Percentiles rank a stretch among this genome's conserved stretches.
These are phyloP conservation scores for Adansonia digitata DNA, from an alignment of 345 rosid species.

Conservation along the genomic window DNA sequence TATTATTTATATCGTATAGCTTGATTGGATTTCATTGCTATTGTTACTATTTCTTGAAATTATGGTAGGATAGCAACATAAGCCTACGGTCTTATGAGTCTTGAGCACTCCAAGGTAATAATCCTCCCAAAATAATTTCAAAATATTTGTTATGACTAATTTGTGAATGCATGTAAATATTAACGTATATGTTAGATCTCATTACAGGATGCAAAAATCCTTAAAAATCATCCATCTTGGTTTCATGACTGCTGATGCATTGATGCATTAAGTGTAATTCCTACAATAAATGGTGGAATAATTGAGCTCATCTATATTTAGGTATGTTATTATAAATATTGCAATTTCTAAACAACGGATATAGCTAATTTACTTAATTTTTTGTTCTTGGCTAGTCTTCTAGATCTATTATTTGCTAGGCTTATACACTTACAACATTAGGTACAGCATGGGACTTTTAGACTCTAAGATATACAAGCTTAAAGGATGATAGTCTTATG, in stretches of 20 bases:
- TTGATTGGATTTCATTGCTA: slow-evolving; percentile 99
- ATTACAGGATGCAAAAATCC: slow-evolving; percentile 80
- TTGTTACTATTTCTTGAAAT: slow-evolving; percentile 97
- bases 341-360: background rate
- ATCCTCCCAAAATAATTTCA: background rate
- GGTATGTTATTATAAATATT: slow-evolving; percentile 33
- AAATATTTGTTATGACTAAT: background rate
- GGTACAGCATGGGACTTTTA: slow-evolving; percentile 96
- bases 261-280: slow-evolving; percentile 65
- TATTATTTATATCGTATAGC: slow-evolving; percentile 38
- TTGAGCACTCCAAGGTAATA: slow-evolving; percentile 89
- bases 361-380: background rate
- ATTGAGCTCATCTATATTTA: slow-evolving; percentile 87
- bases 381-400: background rate
- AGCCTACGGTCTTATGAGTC: slow-evolving; percentile 97
- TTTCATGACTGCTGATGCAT: slow-evolving; percentile 86
- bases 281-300: slow-evolving; percentile 81
- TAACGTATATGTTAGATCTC: slow-evolving; percentile 11
- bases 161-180: background rate
- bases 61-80: slow-evolving; percentile 97
- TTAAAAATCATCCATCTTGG: slow-evolving; percentile 96
- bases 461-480: slow-evolving; percentile 81
- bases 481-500: slow-evolving; percentile 94
- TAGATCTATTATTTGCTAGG: slow-evolving; percentile 33
- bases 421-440: slow-evolving; percentile 84